Evolutionary conservation across 2,329 filamentous ascomycete genomes (phyloP).

Genomic region (Cercospora sp.): DNA sequence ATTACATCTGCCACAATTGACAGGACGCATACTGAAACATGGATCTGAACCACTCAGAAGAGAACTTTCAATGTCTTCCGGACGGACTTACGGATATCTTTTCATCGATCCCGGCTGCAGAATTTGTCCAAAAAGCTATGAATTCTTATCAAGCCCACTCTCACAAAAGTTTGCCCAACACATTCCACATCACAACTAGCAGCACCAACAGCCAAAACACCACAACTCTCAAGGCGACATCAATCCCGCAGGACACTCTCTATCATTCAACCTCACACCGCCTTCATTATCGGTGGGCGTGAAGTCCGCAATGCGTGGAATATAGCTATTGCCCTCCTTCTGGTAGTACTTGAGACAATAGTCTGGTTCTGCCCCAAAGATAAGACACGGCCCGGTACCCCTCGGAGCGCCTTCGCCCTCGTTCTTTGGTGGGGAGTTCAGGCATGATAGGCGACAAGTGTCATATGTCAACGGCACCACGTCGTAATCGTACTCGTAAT

Average conservation of each 20-base stretch:
- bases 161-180: background rate
- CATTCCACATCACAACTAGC: too few relatives aligned
- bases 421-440: background rate
- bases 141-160: too few relatives aligned
- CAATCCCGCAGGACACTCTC: background rate
- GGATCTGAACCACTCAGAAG: too few relatives aligned
- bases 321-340: background rate
- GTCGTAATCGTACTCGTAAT: background rate
- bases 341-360: background rate
- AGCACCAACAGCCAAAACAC: too few relatives aligned
- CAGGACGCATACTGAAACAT: too few relatives aligned
- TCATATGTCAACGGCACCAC: background rate
- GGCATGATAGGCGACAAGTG: background rate
- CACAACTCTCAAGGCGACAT: too few relatives aligned
- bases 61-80: too few relatives aligned
- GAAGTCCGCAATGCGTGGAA: background rate
- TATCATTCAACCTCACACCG: background rate
- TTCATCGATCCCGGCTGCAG: too few relatives aligned
- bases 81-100: too few relatives aligned
- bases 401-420: too few relatives aligned
- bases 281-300: background rate
- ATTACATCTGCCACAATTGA: too few relatives aligned
- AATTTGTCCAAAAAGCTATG: too few relatives aligned
- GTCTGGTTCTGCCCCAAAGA: background rate
- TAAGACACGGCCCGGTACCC: background rate